A percentile compares a stretch with the other conserved stretches of the same genome.
Evolutionary conservation across 2,329 filamentous ascomycete genomes (phyloP).

Genomic region (Arthrobotrys sinensis): DNA sequence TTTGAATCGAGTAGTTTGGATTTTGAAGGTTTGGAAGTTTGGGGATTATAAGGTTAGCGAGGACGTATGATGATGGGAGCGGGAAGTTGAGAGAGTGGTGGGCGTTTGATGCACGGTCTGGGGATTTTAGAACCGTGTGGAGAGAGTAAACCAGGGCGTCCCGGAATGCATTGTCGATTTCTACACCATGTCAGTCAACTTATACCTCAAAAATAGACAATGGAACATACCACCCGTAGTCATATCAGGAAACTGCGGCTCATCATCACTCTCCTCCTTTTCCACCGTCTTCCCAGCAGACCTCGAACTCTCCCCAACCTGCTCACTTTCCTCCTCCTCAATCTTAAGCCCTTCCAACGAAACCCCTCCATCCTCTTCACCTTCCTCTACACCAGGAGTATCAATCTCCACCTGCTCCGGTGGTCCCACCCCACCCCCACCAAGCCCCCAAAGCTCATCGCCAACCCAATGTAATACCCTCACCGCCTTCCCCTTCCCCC

Average conservation of each 20-base stretch:
- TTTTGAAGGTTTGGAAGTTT: slow-evolving; percentile 71
- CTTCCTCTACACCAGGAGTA: slow-evolving; percentile 47
- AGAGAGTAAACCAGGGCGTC: slow-evolving; percentile 77
- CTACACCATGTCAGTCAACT: slow-evolving; percentile 66
- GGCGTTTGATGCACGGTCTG: slow-evolving; percentile 66
- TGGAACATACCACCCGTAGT: slow-evolving; percentile 72
- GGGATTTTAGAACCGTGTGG: slow-evolving; percentile 72
- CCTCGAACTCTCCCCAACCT: slow-evolving; percentile 65
- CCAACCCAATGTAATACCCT: slow-evolving; percentile 78
- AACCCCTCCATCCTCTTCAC: slow-evolving; percentile 52
- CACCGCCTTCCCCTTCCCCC: slow-evolving; percentile 77
- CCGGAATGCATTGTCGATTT: slow-evolving; percentile 77
- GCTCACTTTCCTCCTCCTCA: slow-evolving; percentile 66
- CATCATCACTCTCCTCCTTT: slow-evolving; percentile 31
- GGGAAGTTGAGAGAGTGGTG: slow-evolving; percentile 73
- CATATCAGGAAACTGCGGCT: slow-evolving; percentile 67
- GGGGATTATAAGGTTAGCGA: slow-evolving; percentile 77
- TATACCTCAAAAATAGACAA: background rate
- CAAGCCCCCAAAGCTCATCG: slow-evolving; percentile 78
- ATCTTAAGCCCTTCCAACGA: slow-evolving; percentile 66
- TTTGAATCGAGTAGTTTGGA: slow-evolving; percentile 74
- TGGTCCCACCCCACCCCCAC: slow-evolving; percentile 68
- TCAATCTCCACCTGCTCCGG: slow-evolving; percentile 72
- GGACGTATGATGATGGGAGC: slow-evolving; percentile 76
- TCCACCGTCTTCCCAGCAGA: slow-evolving; percentile 60